Conservation (phyloP, 257 asterid species). For the Orobanche coerulescens region DNA sequence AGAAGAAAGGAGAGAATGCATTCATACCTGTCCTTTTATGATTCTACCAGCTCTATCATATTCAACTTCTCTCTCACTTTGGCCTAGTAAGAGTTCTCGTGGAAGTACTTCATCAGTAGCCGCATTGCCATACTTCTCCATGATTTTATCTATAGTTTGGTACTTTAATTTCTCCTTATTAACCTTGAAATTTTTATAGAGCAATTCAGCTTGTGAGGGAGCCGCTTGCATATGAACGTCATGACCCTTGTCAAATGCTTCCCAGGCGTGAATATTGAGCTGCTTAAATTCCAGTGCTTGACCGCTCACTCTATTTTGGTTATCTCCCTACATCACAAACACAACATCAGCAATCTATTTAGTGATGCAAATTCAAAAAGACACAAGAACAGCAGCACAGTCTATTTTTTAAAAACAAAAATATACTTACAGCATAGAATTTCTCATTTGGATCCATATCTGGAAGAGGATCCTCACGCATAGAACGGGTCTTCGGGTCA, state of each 20-base stretch:
- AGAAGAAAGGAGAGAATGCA: background rate
- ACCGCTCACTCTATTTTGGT: conserved; percentile 78
- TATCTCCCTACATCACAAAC: conserved; percentile 57
- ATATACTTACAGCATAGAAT: conserved; percentile 61
- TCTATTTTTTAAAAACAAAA: background rate
- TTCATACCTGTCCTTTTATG: conserved; percentile 87
- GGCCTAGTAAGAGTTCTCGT: conserved; percentile 80
- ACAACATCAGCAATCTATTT: background rate
- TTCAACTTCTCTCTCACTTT: conserved; percentile 82
- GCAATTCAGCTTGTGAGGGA: conserved; percentile 96
- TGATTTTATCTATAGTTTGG: conserved; percentile 73
- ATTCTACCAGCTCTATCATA: conserved; percentile 96
- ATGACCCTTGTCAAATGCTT: conserved; percentile 94
- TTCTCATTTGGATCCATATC: conserved; percentile 96
- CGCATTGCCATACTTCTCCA: conserved; percentile 95
- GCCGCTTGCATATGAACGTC: conserved; percentile 99
- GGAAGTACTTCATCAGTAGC: conserved; percentile 82
- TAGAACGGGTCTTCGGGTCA: conserved; percentile 95
- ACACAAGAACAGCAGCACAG: conserved; percentile 3
- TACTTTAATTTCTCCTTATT: conserved; percentile 73
- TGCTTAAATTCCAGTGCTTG: conserved; percentile 98
- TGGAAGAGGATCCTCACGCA: conserved; percentile 99
- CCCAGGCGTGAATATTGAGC: conserved; percentile 93
- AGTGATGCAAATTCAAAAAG: background rate
- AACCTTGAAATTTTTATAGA: conserved; percentile 65